Base-by-base conservation (phyloP, 2,329 filamentous ascomycete genomes). In the Neonectria faginata region DNA sequence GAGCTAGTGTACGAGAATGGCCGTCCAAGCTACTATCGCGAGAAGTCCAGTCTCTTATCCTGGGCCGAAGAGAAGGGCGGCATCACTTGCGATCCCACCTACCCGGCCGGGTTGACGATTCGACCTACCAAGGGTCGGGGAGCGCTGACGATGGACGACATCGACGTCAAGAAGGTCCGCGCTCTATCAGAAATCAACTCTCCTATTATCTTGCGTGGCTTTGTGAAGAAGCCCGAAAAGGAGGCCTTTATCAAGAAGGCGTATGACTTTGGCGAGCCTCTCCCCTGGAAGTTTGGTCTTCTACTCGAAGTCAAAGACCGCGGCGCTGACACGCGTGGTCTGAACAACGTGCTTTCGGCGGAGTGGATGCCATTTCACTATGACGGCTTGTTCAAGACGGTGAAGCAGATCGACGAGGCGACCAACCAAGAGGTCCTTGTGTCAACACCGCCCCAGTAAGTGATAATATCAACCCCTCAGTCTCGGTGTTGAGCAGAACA, bases 361-460 rank as follows among this genome's bases (percentile, higher is more conserved):
- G 85, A 87, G 62, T 82, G 82, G 65, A 86, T 88, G 85, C 85
- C 86, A 0, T 86, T 86, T 73, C 86, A 88, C 67, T 88, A 82
- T 41, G 86, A 88, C 54, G 86, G 86, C 0, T 74, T 87, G 29
- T 88, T 87, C 78, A 87, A 87, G 69, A 83, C 84, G 0, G 78
- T 79, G 10, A 82, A 82, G 56, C 71, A 78, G 20, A 73, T 61
- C 0, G 75, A 81, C 2, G 76, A 77, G 2, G 73, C 39, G 3
- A 42, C 79, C 1, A 83, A 81, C 0, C 78, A 79, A 6, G 79
- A 79, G n/a, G 75, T 75, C n/a, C 67, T 77, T 0, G 72, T 82
- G 2, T 79, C 84, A 0, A 77, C 71, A 4, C 81, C 84, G 3
- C 84, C 84, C 0, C 78, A 69, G 77, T 83, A 76, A 73, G 78